Base-by-base conservation (phyloP, 352 stramenopile genomes). In the Globisporangium ultimum region DNA sequence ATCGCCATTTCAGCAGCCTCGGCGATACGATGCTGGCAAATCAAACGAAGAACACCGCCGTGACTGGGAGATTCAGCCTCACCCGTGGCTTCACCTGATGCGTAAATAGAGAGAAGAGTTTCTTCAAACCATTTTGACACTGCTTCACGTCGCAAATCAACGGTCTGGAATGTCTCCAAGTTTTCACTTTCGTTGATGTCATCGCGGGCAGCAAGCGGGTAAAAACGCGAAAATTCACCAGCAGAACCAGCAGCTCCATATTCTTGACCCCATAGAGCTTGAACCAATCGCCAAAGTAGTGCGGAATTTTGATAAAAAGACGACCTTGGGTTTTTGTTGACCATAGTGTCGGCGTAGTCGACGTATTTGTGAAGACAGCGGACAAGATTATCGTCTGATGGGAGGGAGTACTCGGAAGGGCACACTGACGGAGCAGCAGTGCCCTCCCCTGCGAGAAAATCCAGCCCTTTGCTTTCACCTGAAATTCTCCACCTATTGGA, bases 41-140 rank as follows among this genome's bases (percentile, higher is more conserved):
- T 43, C 56, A 87, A 63, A 36, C 53, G 62, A 2, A 87, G 60
- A 20, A 87, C 68, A 18, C 53, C 62, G 50, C 76, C 56, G 17
- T 66, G 58, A 7, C 53, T 79, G 18, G 74, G 60, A 17, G 46
- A 22, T 32, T 14, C 57, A 20, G 22, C 48, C 10, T 24, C 40
- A 28, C 56, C 18, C 17, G 17, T 42, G 62, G 59, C 12, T 15
- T 45, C 40, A 18, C 40, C 40, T 18, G 40, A 45, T n/a, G 40
- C 54, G 52, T 63, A 60, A 24, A 51, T 54, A 14, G 52, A 49
- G 55, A 64, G 58, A 24, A 89, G 48, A 1, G 80, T 77, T 22
- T 62, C 54, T 62, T 91, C 82, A 55, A 93, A 87, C 84, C 84
- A 93, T 47, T 74, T 83, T 4, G 82, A 89, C 17, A 91, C 85